Percentiles rank a stretch among this genome's conserved stretches.
Conservation (phyloP, 2,329 filamentous ascomycete species). For the Metarhizium rileyi region DNA sequence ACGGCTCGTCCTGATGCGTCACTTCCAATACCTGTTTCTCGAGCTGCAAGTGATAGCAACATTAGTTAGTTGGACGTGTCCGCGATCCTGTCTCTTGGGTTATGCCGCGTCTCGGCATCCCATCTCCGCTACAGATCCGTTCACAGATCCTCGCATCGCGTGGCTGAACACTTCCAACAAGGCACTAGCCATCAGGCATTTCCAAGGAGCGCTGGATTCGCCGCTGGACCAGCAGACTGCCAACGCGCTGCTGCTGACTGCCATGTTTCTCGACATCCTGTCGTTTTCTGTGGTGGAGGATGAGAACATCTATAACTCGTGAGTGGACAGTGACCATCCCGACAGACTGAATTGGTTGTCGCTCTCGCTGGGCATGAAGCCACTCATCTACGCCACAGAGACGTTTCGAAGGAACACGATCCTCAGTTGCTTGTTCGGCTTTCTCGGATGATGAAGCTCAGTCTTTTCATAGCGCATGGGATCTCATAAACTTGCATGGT, state of each 20-base stretch:
- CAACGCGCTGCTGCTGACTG: conserved; percentile 15
- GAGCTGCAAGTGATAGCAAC: conserved; percentile 3
- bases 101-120: conserved; percentile 13
- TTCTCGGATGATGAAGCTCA: conserved; percentile 9
- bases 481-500: conserved; percentile 9
- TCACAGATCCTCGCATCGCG: conserved; percentile 1
- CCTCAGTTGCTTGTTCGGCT: conserved; percentile 9
- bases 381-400: conserved; percentile 12
- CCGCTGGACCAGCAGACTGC: conserved; percentile 11
- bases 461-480: conserved; percentile 7
- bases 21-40: conserved; percentile 9
- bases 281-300: conserved; percentile 11
- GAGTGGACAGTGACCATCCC: not conserved
- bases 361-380: conserved; percentile 14
- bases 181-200: conserved; percentile 12
- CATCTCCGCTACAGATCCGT: conserved; percentile 12
- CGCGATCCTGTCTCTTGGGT: conserved; percentile 8
- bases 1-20: conserved; percentile 10
- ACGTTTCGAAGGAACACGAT: conserved; percentile 11
- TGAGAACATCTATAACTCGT: not conserved
- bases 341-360: conserved; percentile 14
- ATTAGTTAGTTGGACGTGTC: conserved; percentile 3
- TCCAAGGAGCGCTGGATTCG: conserved; percentile 12
- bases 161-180: conserved; percentile 16
- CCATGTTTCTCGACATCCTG: conserved; percentile 16